phyloP scores from a whole-genome alignment of 345 rosid species.

The Gossypium rotundifolium region DNA sequence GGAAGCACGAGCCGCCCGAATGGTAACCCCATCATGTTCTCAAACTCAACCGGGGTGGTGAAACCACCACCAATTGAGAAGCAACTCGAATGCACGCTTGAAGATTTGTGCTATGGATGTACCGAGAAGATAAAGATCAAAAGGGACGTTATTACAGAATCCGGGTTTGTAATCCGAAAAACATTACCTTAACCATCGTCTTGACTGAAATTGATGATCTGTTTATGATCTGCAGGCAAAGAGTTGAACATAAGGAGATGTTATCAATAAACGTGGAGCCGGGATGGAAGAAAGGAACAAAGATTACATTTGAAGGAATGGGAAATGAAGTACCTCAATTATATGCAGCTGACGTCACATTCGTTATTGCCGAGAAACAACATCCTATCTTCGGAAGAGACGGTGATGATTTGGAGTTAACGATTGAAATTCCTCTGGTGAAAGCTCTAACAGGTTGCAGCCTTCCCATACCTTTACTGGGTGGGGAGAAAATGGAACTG shows the following conservation, averaged over 20 bases:
- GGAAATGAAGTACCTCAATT: constrained; percentile 57
- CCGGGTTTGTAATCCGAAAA: constrained; percentile 43
- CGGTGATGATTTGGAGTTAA: constrained; percentile 66
- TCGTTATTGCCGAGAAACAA: constrained; percentile 51
- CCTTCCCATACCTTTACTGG: constrained; percentile 48
- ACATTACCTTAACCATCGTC: neutral
- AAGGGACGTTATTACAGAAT: constrained; percentile 54
- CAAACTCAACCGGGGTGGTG: constrained; percentile 52
- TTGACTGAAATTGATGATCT: neutral
- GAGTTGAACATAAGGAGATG: constrained; percentile 52
- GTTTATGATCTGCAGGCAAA: constrained; percentile 27
- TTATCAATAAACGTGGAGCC: constrained; percentile 68
- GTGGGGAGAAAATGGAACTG: constrained; percentile 38
- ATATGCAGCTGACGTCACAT: constrained; percentile 55
- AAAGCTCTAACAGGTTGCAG: constrained; percentile 61
- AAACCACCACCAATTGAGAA: constrained; percentile 58
- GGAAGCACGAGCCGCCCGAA: constrained; percentile 37
- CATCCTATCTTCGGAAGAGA: constrained; percentile 51
- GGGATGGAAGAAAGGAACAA: constrained; percentile 83
- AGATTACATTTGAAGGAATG: constrained; percentile 75
- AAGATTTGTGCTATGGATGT: constrained; percentile 77
- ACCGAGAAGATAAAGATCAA: constrained; percentile 65
- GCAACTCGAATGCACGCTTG: constrained; percentile 72
- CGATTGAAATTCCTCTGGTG: constrained; percentile 48
- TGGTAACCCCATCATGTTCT: constrained; percentile 59